A percentile compares a stretch with the other conserved stretches of the same genome.
Evolutionary conservation across 495 filamentous ascomycete genomes (phyloP).

Genomic region (Coniosporium apollinis): DNA sequence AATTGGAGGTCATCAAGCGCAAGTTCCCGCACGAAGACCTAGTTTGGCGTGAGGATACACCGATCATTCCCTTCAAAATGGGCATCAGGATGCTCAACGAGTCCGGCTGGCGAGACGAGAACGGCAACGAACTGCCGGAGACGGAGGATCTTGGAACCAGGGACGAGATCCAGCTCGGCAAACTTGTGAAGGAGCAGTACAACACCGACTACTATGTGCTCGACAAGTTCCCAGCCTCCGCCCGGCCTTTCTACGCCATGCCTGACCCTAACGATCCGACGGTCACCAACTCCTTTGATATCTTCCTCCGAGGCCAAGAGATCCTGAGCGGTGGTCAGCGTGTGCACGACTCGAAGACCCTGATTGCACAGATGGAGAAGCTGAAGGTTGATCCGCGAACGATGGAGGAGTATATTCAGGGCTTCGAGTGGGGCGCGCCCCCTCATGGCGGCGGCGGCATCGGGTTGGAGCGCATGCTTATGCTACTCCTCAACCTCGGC

Average conservation of each 20-base stretch:
- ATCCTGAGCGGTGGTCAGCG: constrained; percentile 84
- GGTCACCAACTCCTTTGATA: constrained; percentile 85
- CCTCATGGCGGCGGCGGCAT: constrained; percentile 86
- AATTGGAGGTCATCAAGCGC: constrained; percentile 31
- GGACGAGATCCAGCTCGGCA: constrained; percentile 73
- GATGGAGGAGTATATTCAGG: constrained; percentile 80
- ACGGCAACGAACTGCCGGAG: constrained; percentile 48
- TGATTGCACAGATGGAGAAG: constrained; percentile 61
- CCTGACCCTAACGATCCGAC: constrained; percentile 56
- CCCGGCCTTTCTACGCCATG: constrained; percentile 89
- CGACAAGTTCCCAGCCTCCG: constrained; percentile 77
- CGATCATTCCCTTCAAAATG: constrained; percentile 63
- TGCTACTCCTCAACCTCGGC: constrained; percentile 67
- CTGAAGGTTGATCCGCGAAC: constrained; percentile 55
- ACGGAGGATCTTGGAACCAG: constrained; percentile 69
- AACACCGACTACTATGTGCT: constrained; percentile 86
- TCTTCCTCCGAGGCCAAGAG: constrained; percentile 87
- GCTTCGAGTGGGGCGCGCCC: constrained; percentile 74
- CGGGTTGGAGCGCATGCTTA: constrained; percentile 72
- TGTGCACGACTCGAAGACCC: constrained; percentile 61
- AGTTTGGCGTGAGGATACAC: constrained; percentile 70
- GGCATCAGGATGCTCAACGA: constrained; percentile 66
- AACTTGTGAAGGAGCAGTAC: constrained; percentile 70
- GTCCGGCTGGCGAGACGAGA: constrained; percentile 60
- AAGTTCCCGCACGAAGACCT: constrained; percentile 51